These are phyloP conservation scores for Naganishia liquefaciens DNA, from an alignment of 1,284 basidiomycete species.

Conservation along the genomic window DNA sequence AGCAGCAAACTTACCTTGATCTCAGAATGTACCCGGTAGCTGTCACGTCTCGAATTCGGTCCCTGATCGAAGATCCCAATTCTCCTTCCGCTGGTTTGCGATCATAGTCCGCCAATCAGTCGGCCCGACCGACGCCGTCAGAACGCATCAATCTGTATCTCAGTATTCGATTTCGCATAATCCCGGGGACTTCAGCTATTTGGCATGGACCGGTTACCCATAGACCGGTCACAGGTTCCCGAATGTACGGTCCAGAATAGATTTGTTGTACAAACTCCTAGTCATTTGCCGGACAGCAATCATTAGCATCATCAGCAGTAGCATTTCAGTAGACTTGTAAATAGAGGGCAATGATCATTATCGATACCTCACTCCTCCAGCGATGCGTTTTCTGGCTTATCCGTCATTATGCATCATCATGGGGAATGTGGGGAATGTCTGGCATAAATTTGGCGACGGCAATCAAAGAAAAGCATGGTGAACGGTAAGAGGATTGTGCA, in stretches of 20 bases:
- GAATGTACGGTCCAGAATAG: conserved; percentile 8
- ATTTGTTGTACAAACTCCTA: conserved; percentile 22
- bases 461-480: no score
- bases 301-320: conserved; percentile 15
- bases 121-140: not conserved
- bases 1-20: not conserved
- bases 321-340: conserved; percentile 5
- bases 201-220: not conserved
- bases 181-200: not conserved
- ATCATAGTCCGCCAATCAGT: not conserved
- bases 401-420: no score
- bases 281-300: conserved; percentile 8
- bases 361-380: conserved; percentile 9
- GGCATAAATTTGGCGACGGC: no score
- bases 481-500: no score
- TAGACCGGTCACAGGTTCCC: no score
- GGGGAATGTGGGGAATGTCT: no score
- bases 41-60: conserved; percentile 35
- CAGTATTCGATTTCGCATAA: conserved; percentile 27
- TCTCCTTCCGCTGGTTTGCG: conserved; percentile 24
- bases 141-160: conserved; percentile 1
- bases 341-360: conserved; percentile 8
- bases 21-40: conserved; percentile 35
- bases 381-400: no score
- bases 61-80: conserved; percentile 30